Conservation (phyloP, 2,329 filamentous ascomycete genomes). For the Arthroderma sp. region DNA sequence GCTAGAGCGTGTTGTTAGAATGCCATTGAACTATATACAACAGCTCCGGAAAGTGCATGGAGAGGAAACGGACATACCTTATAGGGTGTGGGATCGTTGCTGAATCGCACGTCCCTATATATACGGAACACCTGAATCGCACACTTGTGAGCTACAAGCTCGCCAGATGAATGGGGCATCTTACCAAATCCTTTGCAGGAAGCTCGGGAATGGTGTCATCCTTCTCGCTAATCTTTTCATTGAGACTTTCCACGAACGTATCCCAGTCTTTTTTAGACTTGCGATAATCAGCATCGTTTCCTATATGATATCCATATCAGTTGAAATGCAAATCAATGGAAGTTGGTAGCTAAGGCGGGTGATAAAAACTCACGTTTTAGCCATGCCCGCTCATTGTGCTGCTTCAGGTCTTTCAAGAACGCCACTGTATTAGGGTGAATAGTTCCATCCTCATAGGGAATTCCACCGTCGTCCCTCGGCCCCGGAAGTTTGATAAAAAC, state of each 20-base stretch:
- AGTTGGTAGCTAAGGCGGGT: not conserved
- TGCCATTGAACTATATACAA: too few species aligned
- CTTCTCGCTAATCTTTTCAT: conserved; percentile 53
- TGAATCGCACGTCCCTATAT: conserved; percentile 75
- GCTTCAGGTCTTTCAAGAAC: conserved; percentile 45
- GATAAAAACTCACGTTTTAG: conserved; percentile 41
- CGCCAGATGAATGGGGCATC: conserved; percentile 10
- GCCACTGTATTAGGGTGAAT: conserved; percentile 52
- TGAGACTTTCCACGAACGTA: conserved; percentile 60
- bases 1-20: conserved; percentile 30
- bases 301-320: conserved; percentile 30
- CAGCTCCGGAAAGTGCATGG: too few species aligned
- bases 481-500: conserved; percentile 51
- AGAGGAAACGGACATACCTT: conserved; percentile 44
- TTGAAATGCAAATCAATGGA: conserved; percentile 1
- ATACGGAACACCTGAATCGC: conserved; percentile 58
- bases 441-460: conserved; percentile 42
- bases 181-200: conserved; percentile 65
- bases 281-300: conserved; percentile 67
- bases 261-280: conserved; percentile 69
- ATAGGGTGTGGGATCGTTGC: conserved; percentile 72
- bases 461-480: conserved; percentile 46
- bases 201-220: conserved; percentile 79
- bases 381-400: conserved; percentile 51
- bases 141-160: not conserved